Base-by-base conservation (phyloP, 1,284 basidiomycete species). In the Tilletia setariae region DNA sequence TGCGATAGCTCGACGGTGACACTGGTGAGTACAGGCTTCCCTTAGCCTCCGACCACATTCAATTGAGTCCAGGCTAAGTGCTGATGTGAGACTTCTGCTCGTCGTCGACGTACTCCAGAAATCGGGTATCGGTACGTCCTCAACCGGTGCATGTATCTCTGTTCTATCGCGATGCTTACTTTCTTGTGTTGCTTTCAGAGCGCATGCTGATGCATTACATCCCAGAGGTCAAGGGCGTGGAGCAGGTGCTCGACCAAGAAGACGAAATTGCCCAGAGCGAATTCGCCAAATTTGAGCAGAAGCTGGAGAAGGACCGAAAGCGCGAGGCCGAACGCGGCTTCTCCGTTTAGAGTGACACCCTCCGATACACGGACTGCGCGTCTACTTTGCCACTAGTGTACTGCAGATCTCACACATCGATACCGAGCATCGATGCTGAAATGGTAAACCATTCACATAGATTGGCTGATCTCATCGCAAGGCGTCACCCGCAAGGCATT, bases 121-220 rank as follows among this genome's bases (percentile, higher is more conserved):
- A 61, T 61, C 56, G 13, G 56, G 56, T 30, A 61, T 61, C 28
- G 56, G 56, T 61, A 21, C 28, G 56, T 40, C 6, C 28, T 15
- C 32, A 6, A 15, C 8, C 21, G 15, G 15, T 16, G 7, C 21
- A 13, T 51, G 8, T 51, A 9, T 6, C 8, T 40, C 35, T 40
- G 35, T 11, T 40, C 35, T 11, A 40, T 40, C 6, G 35, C 35
- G 35, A 6, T 40, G n/a, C n/a, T n/a, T n/a, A n/a, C n/a, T n/a
- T n/a, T n/a, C n/a, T n/a, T n/a, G n/a, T n/a, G n/a, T n/a, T n/a
- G n/a, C 11, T n/a, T 30, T 35, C 56, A 61, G 96, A 98, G 85
- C 87, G 95, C 71, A 98, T 98, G 96, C 85, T 98, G 78, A 95
- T 93, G 92, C 95, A 98, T 84, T 98, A 98, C 80, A 92, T 98